These are phyloP conservation scores for Suhomyces sp. DNA, from an alignment of 805 yeast species.

Conservation along the genomic window DNA sequence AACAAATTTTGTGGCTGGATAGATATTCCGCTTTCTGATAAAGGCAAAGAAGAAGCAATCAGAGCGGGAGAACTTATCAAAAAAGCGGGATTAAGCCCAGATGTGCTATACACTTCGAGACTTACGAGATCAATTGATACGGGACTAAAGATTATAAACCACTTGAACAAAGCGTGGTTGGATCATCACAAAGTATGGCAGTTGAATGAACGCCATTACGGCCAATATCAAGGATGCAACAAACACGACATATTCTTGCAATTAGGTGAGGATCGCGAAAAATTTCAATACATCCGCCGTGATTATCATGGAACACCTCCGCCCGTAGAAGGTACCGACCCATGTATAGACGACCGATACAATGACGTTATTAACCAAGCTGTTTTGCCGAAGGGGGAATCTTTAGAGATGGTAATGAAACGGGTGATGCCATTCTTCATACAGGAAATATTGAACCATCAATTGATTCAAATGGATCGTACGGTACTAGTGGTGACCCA, in stretches of 20 bases:
- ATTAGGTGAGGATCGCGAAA: constrained; percentile 29
- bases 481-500: constrained; percentile 41
- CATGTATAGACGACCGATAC: constrained; percentile 37
- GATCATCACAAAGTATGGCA: constrained; percentile 41
- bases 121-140: constrained; percentile 40
- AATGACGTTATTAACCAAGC: constrained; percentile 17
- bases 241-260: constrained; percentile 34
- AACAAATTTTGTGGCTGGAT: constrained; percentile 47
- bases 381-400: constrained; percentile 38
- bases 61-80: constrained; percentile 37
- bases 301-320: constrained; percentile 40
- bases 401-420: constrained; percentile 37
- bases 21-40: constrained; percentile 37
- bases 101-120: constrained; percentile 37
- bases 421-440: constrained; percentile 38
- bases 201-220: constrained; percentile 44
- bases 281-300: constrained; percentile 38
- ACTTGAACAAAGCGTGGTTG: constrained; percentile 31
- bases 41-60: constrained; percentile 38
- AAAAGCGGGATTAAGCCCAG: constrained; percentile 25
- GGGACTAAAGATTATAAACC: constrained; percentile 35
- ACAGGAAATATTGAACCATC: constrained; percentile 24
- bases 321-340: constrained; percentile 22
- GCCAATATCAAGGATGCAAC: constrained; percentile 39
- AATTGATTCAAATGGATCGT: constrained; percentile 20